These are phyloP conservation scores for Friedmanniomyces simplex DNA, from an alignment of 495 filamentous ascomycete genomes.

Conservation along the genomic window DNA sequence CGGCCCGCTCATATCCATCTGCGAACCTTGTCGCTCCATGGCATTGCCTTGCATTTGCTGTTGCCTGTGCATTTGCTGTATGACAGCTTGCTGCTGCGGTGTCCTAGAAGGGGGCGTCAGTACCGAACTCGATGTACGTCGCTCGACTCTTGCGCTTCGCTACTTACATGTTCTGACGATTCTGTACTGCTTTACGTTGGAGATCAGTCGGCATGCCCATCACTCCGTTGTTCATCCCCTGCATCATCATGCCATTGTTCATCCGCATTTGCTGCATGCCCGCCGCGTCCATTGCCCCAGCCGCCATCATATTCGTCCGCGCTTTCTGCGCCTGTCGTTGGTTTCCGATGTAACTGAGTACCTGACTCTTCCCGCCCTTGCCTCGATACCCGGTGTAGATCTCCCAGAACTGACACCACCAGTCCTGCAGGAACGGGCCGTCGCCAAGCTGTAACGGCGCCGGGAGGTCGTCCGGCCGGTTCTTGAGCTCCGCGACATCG, in stretches of 20 bases:
- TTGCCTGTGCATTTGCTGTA: conserved; percentile 2
- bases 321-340: conserved; percentile 6
- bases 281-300: conserved; percentile 44
- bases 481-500: conserved; percentile 65
- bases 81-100: conserved; percentile 1
- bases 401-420: conserved; percentile 96
- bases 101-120: conserved; percentile 8
- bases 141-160: not conserved
- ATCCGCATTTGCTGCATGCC: conserved; percentile 58
- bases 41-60: conserved; percentile 53
- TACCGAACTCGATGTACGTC: not conserved
- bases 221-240: conserved; percentile 27
- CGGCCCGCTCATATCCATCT: conserved; percentile 74
- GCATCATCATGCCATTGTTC: conserved; percentile 29
- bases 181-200: conserved; percentile 28
- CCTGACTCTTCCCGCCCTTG: conserved; percentile 45
- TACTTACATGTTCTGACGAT: conserved; percentile 61
- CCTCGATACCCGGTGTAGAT: conserved; percentile 71
- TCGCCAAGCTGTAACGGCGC: conserved; percentile 57
- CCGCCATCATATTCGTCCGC: conserved; percentile 13
- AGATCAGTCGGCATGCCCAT: conserved; percentile 32
- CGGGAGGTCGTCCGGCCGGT: conserved; percentile 70
- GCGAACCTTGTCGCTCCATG: conserved; percentile 78
- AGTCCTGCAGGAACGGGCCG: conserved; percentile 78
- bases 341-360: conserved; percentile 67